phyloP scores from a whole-genome alignment of 805 yeast genomes.

The Sugiyamaella valdiviana region DNA sequence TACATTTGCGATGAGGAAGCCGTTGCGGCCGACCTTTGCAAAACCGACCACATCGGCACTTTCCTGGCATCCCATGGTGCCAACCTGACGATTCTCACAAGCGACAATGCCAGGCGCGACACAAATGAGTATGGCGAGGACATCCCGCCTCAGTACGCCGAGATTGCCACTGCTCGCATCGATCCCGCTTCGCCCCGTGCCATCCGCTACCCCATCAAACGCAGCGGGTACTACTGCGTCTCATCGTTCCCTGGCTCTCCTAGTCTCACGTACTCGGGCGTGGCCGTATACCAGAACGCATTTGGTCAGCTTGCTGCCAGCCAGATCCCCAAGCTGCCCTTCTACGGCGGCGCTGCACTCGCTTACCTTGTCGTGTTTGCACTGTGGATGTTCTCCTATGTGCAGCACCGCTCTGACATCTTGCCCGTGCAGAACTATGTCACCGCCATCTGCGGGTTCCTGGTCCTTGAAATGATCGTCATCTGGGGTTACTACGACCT shows the following conservation, averaged over 20 bases:
- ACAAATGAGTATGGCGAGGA: not conserved
- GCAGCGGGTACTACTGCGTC: constrained; percentile 91
- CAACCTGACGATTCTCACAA: constrained; percentile 30
- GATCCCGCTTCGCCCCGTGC: constrained; percentile 53
- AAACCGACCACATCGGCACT: constrained; percentile 46
- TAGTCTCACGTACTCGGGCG: constrained; percentile 47
- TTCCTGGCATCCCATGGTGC: constrained; percentile 50
- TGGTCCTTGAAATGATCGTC: constrained; percentile 76
- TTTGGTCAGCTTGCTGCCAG: constrained; percentile 85
- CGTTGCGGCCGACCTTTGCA: constrained; percentile 52
- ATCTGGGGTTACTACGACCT: constrained; percentile 90
- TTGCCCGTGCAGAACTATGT: constrained; percentile 87
- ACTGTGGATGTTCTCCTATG: constrained; percentile 79
- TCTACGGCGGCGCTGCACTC: constrained; percentile 79
- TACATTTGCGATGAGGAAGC: constrained; percentile 75
- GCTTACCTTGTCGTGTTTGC: constrained; percentile 75
- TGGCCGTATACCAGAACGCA: constrained; percentile 83
- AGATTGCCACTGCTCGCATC: constrained; percentile 52
- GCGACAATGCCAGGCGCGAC: not conserved
- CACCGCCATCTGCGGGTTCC: constrained; percentile 74
- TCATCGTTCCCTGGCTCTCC: constrained; percentile 47
- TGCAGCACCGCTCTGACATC: constrained; percentile 78
- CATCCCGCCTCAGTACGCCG: constrained; percentile 35
- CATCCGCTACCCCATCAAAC: constrained; percentile 54
- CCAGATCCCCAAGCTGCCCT: constrained; percentile 84